phyloP scores from a whole-genome alignment of 169 alveolate genomes.

The Plasmodium relictum region DNA sequence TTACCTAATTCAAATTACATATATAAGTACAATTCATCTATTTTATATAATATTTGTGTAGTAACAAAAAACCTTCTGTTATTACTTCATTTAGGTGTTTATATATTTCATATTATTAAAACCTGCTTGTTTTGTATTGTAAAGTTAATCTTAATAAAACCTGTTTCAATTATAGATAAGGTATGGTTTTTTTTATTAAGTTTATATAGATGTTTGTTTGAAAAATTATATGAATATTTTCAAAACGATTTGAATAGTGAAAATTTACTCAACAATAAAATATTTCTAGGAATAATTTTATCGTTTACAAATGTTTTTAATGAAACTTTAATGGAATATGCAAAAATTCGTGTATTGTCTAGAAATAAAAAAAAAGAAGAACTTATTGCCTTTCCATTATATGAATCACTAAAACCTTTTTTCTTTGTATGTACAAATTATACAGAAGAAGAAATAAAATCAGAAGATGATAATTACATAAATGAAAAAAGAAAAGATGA shows the following conservation, averaged over 20 bases:
- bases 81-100: conserved; percentile 20
- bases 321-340: conserved; percentile 50
- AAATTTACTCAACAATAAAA: neutral
- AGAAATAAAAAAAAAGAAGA: conserved; percentile 77
- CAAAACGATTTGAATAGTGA: conserved; percentile 7
- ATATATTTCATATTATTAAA: conserved; percentile 40
- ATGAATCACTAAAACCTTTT: conserved; percentile 69
- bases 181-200: conserved; percentile 51
- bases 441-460: no score
- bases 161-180: conserved; percentile 38
- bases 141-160: conserved; percentile 42
- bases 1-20: conserved; percentile 45
- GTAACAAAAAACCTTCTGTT: conserved; percentile 39
- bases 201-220: conserved; percentile 35
- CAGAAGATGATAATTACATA: no score
- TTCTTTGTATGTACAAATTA: conserved; percentile 17
- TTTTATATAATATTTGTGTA: conserved; percentile 40
- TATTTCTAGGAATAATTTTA: conserved; percentile 17
- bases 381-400: conserved; percentile 68
- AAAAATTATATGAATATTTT: conserved; percentile 44
- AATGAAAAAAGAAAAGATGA: no score
- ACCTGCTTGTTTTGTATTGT: conserved; percentile 37
- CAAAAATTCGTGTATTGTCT: conserved; percentile 34
- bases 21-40: conserved; percentile 52
- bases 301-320: conserved; percentile 40